A percentile compares a stretch with the other conserved stretches of the same genome.
Conservation (phyloP, 495 filamentous ascomycete genomes). For the Penicillium steckii region DNA sequence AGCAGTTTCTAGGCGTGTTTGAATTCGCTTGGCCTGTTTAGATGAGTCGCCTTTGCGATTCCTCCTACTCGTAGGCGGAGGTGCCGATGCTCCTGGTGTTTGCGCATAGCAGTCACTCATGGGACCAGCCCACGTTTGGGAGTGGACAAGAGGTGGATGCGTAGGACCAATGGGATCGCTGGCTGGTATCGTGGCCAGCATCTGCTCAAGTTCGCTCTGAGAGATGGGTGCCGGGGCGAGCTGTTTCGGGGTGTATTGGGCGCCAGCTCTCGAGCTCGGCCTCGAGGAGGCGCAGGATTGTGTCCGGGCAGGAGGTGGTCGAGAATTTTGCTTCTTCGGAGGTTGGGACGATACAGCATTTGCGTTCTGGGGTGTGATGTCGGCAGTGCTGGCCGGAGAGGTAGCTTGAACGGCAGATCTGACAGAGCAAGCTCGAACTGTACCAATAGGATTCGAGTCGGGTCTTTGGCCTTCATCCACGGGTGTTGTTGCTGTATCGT, state of each 20-base stretch:
- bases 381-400: conserved; percentile 26
- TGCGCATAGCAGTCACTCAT: conserved; percentile 35
- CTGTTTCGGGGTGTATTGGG: conserved; percentile 38
- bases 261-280: conserved; percentile 38
- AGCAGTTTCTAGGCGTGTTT: conserved; percentile 57
- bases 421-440: conserved; percentile 43
- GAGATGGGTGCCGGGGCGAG: conserved; percentile 40
- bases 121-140: conserved; percentile 47
- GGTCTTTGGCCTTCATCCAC: conserved; percentile 31
- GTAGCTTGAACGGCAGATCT: conserved; percentile 35
- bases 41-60: conserved; percentile 38
- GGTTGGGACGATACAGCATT: conserved; percentile 15
- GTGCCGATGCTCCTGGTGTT: conserved; percentile 29
- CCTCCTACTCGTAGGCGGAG: conserved; percentile 27
- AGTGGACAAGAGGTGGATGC: conserved; percentile 36
- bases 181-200: conserved; percentile 46
- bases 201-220: conserved; percentile 34
- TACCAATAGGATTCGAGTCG: conserved; percentile 34
- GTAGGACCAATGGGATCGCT: conserved; percentile 56
- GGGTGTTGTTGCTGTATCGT: conserved; percentile 48
- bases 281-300: conserved; percentile 28
- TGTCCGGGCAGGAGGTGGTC: conserved; percentile 21
- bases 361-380: conserved; percentile 19
- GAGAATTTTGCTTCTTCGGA: conserved; percentile 16
- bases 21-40: conserved; percentile 39